These are phyloP conservation scores for Scalesia atractyloides DNA, from an alignment of 129 eudicot genomes.

Conservation along the genomic window DNA sequence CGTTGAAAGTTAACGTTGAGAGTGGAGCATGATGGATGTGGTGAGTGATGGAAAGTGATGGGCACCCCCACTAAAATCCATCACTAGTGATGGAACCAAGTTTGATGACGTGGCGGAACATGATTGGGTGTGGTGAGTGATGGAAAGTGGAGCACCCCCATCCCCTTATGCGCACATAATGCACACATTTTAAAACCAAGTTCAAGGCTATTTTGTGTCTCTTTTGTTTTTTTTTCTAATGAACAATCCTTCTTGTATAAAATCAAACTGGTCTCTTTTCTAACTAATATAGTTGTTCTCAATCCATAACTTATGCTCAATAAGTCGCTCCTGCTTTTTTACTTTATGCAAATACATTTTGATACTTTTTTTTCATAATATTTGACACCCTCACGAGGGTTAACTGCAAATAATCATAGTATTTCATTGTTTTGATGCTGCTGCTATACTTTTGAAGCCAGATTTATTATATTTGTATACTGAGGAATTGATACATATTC, in stretches of 20 bases:
- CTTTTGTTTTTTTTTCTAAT: not conserved
- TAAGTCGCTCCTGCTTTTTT: slow-evolving; percentile 12
- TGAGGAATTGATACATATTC: slow-evolving; percentile 12
- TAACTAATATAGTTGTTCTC: not conserved
- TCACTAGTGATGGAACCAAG: too few species aligned
- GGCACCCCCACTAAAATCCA: too few species aligned
- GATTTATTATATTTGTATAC: slow-evolving; percentile 1
- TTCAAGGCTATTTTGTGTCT: not conserved
- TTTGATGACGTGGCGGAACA: too few species aligned
- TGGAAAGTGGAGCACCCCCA: too few species aligned
- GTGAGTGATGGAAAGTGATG: too few species aligned
- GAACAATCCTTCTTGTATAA: slow-evolving; percentile 7
- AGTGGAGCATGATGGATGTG: too few species aligned
- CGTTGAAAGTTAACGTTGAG: too few species aligned
- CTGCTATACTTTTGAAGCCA: slow-evolving; percentile 21
- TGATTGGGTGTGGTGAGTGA: too few species aligned
- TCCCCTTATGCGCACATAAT: too few species aligned
- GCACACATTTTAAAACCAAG: too few species aligned
- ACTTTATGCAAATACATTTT: not conserved
- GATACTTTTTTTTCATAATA: not conserved
- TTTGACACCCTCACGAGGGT: slow-evolving; percentile 3
- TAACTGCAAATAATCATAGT: not conserved
- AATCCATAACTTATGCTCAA: not conserved
- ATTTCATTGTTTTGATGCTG: slow-evolving; percentile 19
- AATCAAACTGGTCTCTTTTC: not conserved